Base-by-base conservation (phyloP, 768 basidiomycete species). In the Phylloporus scabripes region DNA sequence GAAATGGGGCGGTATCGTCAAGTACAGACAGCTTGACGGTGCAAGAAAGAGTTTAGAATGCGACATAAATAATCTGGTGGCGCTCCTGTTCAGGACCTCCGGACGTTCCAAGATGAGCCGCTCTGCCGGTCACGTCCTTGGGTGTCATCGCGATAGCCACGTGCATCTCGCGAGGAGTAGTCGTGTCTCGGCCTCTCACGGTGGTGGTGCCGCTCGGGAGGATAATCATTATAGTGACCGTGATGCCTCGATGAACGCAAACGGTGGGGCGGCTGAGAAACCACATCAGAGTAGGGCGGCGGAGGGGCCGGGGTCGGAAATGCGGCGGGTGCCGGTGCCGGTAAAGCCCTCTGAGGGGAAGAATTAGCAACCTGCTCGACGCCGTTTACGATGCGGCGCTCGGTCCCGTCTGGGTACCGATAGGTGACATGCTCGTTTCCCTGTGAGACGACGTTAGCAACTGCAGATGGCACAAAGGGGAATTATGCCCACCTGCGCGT, bases 351-450 rank as follows among this genome's bases (percentile, higher is more conserved):
- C 15, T 29, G 53, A 42, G 51, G 50, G 18, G 55, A 17, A 6
- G 26, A 28, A 4, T 54, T 28, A 4, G 64, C n/a, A n/a, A n/a
- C 46, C 45, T 75, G 76, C 10, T 77, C 74, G 26, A 85, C 63
- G 10, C 87, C 87, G 49, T 91, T 88, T 57, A 91, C 71, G 14
- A 78, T 83, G 58, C 75, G 74, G 2, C 80, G 69, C 59, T 85
- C 74, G 37, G 78, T 77, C 8, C 87, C 87, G 47, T 89, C 84
- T 5, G 82, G 78, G 48, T 76, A 78, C 7, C 73, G 80, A 45
- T 80, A 79, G 11, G 76, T 81, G 41, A 85, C 70, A 62, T 88
- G 84, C 57, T 87, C 84, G 55, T 87, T 87, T 3, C 87, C 87
- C 87, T 90, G 52, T 3, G 39, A 42, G 26, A 23, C 3, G 9